Evolutionary conservation across 2,329 filamentous ascomycete species (phyloP).

Genomic region (Phialophora macrospora): DNA sequence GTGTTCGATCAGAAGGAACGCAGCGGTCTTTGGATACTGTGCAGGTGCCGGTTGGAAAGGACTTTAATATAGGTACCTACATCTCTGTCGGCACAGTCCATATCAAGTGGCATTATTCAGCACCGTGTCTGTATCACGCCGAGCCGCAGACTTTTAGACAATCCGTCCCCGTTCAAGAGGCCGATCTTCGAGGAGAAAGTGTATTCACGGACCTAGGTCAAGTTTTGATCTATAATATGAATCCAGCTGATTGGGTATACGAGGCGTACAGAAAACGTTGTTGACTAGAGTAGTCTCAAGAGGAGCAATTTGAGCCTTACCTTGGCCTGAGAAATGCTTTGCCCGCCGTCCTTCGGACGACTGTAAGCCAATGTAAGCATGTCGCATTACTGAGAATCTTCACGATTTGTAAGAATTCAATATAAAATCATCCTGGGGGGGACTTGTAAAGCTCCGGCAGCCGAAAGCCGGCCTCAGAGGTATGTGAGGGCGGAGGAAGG

Average conservation of each 20-base stretch:
- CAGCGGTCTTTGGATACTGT: not conserved
- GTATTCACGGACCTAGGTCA: not conserved
- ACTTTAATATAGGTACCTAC: not conserved
- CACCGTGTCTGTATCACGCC: not conserved
- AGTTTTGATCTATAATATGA: not conserved
- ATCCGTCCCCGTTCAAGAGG: not conserved
- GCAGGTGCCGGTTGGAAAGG: not conserved
- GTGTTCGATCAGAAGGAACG: not conserved
- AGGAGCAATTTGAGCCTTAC: not conserved
- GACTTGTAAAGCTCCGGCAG: not conserved
- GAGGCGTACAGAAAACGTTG: not conserved
- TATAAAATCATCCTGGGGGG: not conserved
- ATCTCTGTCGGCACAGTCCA: not conserved
- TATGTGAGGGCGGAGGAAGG: not conserved
- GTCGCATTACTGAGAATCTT: not conserved
- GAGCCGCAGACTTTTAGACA: not conserved
- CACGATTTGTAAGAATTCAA: not conserved
- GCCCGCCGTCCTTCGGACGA: not conserved
- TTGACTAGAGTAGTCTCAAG: not conserved
- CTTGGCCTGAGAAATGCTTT: not conserved
- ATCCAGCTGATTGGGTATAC: not conserved
- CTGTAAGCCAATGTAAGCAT: constrained; percentile 3
- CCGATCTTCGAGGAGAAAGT: not conserved
- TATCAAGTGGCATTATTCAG: not conserved
- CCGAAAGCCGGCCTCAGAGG: not conserved